phyloP scores from a whole-genome alignment of 257 asterid species.

The Gynochthodes officinalis region DNA sequence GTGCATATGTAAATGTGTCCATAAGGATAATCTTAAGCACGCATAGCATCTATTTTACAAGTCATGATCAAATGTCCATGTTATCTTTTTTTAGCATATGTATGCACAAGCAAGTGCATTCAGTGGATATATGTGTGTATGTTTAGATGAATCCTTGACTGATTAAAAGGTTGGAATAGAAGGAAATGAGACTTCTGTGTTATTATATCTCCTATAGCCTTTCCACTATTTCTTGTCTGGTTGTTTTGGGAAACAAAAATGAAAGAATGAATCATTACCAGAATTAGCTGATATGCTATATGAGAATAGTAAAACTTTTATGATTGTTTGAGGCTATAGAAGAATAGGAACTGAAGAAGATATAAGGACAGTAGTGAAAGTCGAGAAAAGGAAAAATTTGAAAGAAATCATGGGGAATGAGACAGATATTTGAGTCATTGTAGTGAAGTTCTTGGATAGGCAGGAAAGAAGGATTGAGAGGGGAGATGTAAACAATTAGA shows the following conservation, averaged over 20 bases:
- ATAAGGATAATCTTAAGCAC: background rate
- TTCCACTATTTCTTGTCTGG: background rate
- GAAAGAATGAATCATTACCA: too few relatives aligned
- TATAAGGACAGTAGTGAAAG: background rate
- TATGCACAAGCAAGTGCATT: background rate
- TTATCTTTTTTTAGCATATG: background rate
- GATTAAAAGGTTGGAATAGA: background rate
- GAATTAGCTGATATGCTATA: background rate
- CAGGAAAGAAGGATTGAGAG: background rate
- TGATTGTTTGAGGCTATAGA: background rate
- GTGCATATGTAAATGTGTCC: background rate
- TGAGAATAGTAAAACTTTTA: background rate
- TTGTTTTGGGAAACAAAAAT: background rate
- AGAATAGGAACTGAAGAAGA: background rate
- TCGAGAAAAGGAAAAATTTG: background rate
- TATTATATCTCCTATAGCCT: background rate
- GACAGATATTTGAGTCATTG: background rate
- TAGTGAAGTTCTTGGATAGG: background rate
- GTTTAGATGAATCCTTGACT: background rate
- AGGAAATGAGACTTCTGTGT: background rate
- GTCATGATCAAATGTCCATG: background rate
- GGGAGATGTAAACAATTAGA: background rate
- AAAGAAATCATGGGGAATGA: background rate
- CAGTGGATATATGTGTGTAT: background rate
- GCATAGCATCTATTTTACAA: too few relatives aligned